phyloP scores from a whole-genome alignment of 2,329 filamentous ascomycete genomes.

The Penicillium sp. region DNA sequence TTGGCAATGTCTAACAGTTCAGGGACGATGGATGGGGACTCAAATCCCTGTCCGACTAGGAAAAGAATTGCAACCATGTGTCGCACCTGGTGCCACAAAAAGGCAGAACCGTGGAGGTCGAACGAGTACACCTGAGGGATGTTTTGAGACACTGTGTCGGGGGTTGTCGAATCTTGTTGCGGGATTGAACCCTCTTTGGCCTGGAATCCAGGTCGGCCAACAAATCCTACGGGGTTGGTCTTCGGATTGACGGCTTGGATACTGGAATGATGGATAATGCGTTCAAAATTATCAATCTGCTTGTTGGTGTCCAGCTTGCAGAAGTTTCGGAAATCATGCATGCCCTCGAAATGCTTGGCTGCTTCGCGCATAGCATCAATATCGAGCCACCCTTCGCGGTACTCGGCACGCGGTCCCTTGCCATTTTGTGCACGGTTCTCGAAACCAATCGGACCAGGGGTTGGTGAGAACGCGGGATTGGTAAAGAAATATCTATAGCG shows the following conservation, averaged over 20 bases:
- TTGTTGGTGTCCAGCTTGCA: conserved; percentile 91
- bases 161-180: conserved; percentile 16
- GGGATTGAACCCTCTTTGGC: conserved; percentile 25
- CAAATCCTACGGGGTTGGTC: conserved; percentile 57
- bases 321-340: conserved; percentile 94
- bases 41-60: conserved; percentile 82
- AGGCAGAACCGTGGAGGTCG: conserved; percentile 83
- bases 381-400: conserved; percentile 75
- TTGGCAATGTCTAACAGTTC: conserved; percentile 70
- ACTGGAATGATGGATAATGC: conserved; percentile 75
- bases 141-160: conserved; percentile 32
- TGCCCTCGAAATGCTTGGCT: conserved; percentile 74
- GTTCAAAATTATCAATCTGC: conserved; percentile 78
- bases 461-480: conserved; percentile 78
- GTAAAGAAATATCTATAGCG: conserved; percentile 98
- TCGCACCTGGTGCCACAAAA: conserved; percentile 97
- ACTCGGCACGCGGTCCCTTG: conserved; percentile 27
- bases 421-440: conserved; percentile 31
- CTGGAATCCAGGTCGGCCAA: conserved; percentile 50
- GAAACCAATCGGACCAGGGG: conserved; percentile 56
- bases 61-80: conserved; percentile 94
- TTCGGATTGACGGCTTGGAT: conserved; percentile 66
- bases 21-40: conserved; percentile 69
- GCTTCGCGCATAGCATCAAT: conserved; percentile 82
- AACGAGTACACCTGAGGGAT: conserved; percentile 76